A percentile compares a stretch with the other conserved stretches of the same genome.
Conservation (phyloP, 805 yeast genomes). For the Candida easanensis region DNA sequence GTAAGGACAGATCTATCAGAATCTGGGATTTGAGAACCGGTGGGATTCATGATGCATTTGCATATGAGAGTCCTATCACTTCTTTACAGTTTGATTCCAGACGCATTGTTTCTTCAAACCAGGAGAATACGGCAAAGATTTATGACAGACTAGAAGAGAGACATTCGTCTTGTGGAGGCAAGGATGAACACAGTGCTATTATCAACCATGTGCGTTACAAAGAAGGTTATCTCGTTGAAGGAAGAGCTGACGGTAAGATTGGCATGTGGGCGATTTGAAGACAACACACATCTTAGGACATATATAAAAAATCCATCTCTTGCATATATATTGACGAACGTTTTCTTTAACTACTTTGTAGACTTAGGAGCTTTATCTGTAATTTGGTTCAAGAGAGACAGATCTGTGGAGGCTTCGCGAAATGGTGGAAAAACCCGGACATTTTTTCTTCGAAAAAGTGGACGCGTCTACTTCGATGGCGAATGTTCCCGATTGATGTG, state of each 20-base stretch:
- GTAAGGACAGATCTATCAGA: conserved; percentile 58
- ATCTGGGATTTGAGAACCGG: conserved; percentile 77
- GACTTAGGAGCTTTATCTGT: too few species aligned
- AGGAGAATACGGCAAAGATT: conserved; percentile 48
- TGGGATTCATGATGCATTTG: conserved; percentile 55
- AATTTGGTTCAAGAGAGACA: too few species aligned
- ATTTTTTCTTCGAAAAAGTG: background rate
- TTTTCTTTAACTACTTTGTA: too few species aligned
- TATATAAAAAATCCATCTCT: too few species aligned
- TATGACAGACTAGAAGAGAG: conserved; percentile 53
- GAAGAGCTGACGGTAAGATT: conserved; percentile 56
- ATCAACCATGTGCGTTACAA: conserved; percentile 47
- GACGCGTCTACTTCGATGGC: conserved; percentile 5
- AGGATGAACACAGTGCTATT: conserved; percentile 28
- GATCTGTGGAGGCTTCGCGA: too few species aligned
- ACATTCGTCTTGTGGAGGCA: conserved; percentile 52
- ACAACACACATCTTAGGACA: too few species aligned
- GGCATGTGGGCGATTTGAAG: conserved; percentile 59
- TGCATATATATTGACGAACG: too few species aligned
- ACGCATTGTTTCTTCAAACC: conserved; percentile 52
- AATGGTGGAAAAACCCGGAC: too few species aligned
- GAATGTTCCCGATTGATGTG: background rate
- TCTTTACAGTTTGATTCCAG: conserved; percentile 58
- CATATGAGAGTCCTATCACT: conserved; percentile 54
- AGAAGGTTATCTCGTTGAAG: conserved; percentile 67